Evolutionary conservation across 306 rosid genomes (phyloP), one percentile per base, ranked within the genome.

Genomic region (Citrullus mucosospermus): DNA sequence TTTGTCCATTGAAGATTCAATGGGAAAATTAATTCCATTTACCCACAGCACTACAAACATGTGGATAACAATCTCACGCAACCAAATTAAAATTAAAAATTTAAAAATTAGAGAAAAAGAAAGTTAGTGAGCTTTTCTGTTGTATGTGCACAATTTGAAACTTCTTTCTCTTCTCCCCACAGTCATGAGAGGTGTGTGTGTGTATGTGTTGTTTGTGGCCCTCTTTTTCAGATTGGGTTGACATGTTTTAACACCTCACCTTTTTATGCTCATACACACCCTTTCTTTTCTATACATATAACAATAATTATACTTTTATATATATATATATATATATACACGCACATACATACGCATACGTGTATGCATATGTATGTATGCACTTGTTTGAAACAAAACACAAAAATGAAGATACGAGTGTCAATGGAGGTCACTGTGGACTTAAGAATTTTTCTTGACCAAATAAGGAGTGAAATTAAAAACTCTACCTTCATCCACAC

Each of bases 51-150:
- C 79, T 75, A 75, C 44, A 75, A 75, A 36, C 66, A 75, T 75
- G 79, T 75, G 79, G 79, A 75, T 75, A 75, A 38, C 79, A 75
- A 75, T 75, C 79, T 51, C 60, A 73, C 53, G 66, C 50, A 75
- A 75, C 79, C 79, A 32, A 53, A 50, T 50, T 11, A 13, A 48
- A 43, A 43, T 43, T 43, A 43, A 43, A 43, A 43, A 43, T 32
- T 32, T 2, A 22, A 50, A 44, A n/a, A 63, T 25, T 25, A 25
- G 15, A 63, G 16, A 25, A 16, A 32, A 66, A 25, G 8, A 54
- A 74, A 30, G 15, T 30, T 54, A 75, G 79, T 75, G 79, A 32
- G 78, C 9, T 55, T 72, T 72, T 72, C 60, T 72, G 77, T 75
- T 75, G 65, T 75, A 5, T 75, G 66, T 75, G 51, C 51, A 71